These are phyloP conservation scores for Podospora didyma DNA, from an alignment of 495 filamentous ascomycete genomes.

Conservation along the genomic window DNA sequence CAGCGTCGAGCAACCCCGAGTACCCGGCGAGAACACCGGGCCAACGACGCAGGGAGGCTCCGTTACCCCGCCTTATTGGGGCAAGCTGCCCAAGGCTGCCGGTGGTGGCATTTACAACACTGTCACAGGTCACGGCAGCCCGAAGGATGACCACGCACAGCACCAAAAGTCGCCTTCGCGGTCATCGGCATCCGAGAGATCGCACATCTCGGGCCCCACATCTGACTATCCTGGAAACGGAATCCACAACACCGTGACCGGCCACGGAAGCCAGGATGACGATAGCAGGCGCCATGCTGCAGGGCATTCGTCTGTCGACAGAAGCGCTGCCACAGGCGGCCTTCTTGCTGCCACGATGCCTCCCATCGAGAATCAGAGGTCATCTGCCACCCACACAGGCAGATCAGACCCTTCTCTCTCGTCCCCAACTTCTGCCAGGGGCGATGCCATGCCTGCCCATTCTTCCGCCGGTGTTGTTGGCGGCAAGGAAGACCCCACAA, in stretches of 20 bases:
- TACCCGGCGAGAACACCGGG: background rate
- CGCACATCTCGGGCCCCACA: conserved; percentile 16
- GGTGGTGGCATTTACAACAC: conserved; percentile 36
- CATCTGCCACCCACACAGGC: background rate
- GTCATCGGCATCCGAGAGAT: conserved; percentile 14
- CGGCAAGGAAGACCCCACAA: no score
- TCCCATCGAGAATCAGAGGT: background rate
- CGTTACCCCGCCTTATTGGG: conserved; percentile 34
- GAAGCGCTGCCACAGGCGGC: background rate
- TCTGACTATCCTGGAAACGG: conserved; percentile 18
- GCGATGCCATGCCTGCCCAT: no score
- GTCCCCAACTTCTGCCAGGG: no score
- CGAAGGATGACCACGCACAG: conserved; percentile 28
- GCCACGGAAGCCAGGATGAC: conserved; percentile 23
- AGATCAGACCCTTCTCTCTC: no score
- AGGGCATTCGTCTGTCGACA: conserved; percentile 5
- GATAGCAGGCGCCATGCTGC: conserved; percentile 17
- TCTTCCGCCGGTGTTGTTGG: no score
- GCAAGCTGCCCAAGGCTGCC: conserved; percentile 30
- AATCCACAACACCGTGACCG: conserved; percentile 21
- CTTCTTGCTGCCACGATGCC: conserved; percentile 1
- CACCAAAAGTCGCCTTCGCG: conserved; percentile 22
- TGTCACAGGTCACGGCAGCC: conserved; percentile 39
- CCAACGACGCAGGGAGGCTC: background rate
- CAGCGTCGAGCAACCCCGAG: background rate